Evolutionary conservation across 108 stramenopile species (phyloP).

Genomic region (Epithemia pelagica): DNA sequence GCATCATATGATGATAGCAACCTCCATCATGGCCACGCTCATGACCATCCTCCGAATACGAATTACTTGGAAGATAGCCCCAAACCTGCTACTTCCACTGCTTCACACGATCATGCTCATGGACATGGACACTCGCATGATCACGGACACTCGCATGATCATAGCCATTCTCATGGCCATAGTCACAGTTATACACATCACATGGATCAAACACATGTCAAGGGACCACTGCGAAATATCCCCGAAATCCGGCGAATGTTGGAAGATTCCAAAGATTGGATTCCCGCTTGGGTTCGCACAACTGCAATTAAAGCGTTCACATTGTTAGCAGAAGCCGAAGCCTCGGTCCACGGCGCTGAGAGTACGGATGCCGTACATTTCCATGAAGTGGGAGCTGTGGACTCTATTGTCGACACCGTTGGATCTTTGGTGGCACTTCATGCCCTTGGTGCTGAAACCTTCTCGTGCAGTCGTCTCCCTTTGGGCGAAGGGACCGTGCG

Average conservation of each 20-base stretch:
- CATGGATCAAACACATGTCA: constrained; percentile 15
- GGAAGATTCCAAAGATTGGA: constrained; percentile 35
- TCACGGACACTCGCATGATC: constrained; percentile 21
- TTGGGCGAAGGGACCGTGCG: constrained; percentile 84
- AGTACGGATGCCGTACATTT: constrained; percentile 81
- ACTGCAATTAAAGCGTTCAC: constrained; percentile 73
- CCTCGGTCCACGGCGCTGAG: constrained; percentile 71
- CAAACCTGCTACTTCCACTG: background rate
- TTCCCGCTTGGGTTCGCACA: constrained; percentile 56
- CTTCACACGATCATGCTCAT: constrained; percentile 13
- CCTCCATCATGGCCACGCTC: constrained; percentile 10
- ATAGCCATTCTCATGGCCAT: constrained; percentile 26
- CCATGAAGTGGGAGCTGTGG: constrained; percentile 91
- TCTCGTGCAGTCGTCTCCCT: constrained; percentile 75
- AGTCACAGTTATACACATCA: background rate
- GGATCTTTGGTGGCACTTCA: constrained; percentile 80
- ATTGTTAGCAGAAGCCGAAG: constrained; percentile 82
- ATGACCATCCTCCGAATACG: constrained; percentile 12
- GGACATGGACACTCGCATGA: constrained; percentile 16
- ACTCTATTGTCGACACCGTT: constrained; percentile 89
- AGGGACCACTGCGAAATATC: constrained; percentile 72
- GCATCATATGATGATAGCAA: background rate
- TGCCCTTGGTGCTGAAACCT: constrained; percentile 52
- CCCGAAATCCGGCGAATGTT: constrained; percentile 72
- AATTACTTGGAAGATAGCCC: background rate